Conservation (phyloP, 371 early-diverging fungal species). For the Rhizomucor pusillus region DNA sequence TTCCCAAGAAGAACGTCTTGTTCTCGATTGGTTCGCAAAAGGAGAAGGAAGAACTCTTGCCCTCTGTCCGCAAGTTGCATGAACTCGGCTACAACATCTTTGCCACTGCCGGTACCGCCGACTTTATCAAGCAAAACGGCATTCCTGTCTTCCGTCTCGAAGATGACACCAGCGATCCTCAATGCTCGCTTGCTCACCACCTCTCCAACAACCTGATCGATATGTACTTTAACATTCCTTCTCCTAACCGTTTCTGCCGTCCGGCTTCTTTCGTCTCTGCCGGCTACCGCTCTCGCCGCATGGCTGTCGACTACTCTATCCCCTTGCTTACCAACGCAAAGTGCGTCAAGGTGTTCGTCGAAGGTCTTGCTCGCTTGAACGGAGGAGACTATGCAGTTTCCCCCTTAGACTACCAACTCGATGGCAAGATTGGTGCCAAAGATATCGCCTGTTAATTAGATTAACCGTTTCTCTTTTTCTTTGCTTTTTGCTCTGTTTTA, state of each 20-base stretch:
- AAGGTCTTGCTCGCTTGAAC: slow-evolving; percentile 57
- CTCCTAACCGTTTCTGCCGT: slow-evolving; percentile 87
- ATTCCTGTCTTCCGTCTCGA: slow-evolving; percentile 81
- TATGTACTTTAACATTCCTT: slow-evolving; percentile 93
- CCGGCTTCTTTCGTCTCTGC: slow-evolving; percentile 71
- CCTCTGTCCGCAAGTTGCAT: slow-evolving; percentile 63
- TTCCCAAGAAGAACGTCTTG: slow-evolving; percentile 66
- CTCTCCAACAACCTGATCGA: slow-evolving; percentile 87
- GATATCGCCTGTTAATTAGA: no score
- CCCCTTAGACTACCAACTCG: slow-evolving; percentile 9
- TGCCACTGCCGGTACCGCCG: slow-evolving; percentile 87
- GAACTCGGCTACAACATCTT: slow-evolving; percentile 68
- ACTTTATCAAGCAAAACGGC: slow-evolving; percentile 89
- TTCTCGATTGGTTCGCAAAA: slow-evolving; percentile 74
- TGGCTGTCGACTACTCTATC: slow-evolving; percentile 87
- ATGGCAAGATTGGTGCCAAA: not conserved
- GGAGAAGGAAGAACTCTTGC: slow-evolving; percentile 62
- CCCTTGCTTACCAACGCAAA: slow-evolving; percentile 85
- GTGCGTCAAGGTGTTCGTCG: slow-evolving; percentile 77
- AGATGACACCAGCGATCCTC: slow-evolving; percentile 53
- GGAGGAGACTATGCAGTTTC: slow-evolving; percentile 1
- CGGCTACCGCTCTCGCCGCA: slow-evolving; percentile 80
- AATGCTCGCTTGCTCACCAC: slow-evolving; percentile 56
- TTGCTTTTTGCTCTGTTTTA: no score
- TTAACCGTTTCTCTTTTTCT: no score